A percentile compares a stretch with the other conserved stretches of the same genome.
Conservation (phyloP, 768 basidiomycete genomes). For the Boletellus sp. region DNA sequence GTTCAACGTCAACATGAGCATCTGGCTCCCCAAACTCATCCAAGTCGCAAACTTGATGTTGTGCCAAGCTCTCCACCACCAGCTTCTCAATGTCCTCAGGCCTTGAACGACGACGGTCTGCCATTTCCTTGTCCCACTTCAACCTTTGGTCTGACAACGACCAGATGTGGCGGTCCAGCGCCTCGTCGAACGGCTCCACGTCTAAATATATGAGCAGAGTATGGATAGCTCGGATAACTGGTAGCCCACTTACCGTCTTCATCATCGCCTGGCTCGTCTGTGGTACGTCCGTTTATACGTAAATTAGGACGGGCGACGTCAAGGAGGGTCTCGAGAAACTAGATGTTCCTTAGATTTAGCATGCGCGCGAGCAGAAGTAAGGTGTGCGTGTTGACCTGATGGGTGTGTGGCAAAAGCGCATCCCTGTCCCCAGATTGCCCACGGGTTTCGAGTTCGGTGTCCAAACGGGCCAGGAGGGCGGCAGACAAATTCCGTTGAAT, state of each 20-base stretch:
- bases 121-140: constrained; percentile 71
- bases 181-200: constrained; percentile 82
- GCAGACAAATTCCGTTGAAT: constrained; percentile 51
- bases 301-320: constrained; percentile 65
- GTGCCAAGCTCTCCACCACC: constrained; percentile 37
- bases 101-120: constrained; percentile 58
- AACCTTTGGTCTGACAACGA: constrained; percentile 70
- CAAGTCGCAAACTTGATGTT: constrained; percentile 31
- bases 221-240: background rate
- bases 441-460: constrained; percentile 41
- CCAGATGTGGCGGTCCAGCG: constrained; percentile 79
- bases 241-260: constrained; percentile 44
- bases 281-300: constrained; percentile 75
- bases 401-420: constrained; percentile 45
- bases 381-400: constrained; percentile 38
- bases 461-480: constrained; percentile 44
- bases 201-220: constrained; percentile 35
- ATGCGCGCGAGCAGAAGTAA: background rate
- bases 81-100: constrained; percentile 51
- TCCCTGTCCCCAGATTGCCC: constrained; percentile 43
- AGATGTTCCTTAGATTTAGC: background rate
- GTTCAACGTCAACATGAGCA: background rate
- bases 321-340: constrained; percentile 66
- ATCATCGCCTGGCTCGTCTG: constrained; percentile 57
- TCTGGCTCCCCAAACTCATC: constrained; percentile 18